Percentiles rank a stretch among this genome's conserved stretches.
These are phyloP conservation scores for Cladosporium sp. DNA, from an alignment of 2,329 filamentous ascomycete species.

Conservation along the genomic window DNA sequence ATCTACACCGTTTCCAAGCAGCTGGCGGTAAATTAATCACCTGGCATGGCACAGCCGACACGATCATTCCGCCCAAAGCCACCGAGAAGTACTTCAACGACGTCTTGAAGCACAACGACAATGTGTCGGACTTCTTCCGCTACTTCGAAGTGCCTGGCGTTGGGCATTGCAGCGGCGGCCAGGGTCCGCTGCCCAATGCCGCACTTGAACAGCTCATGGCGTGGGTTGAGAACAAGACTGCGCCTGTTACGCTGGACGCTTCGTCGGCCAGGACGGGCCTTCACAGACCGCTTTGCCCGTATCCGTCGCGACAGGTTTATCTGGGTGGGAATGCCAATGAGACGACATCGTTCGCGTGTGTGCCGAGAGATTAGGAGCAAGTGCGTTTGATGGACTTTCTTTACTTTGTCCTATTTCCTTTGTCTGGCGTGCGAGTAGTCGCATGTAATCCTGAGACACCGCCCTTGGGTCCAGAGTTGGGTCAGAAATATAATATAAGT, in stretches of 20 bases:
- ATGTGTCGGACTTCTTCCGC: constrained; percentile 33
- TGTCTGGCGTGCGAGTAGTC: neutral
- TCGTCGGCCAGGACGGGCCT: neutral
- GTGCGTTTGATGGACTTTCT: neutral
- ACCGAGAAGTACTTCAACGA: constrained; percentile 40
- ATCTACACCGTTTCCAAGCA: constrained; percentile 40
- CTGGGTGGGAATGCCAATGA: neutral
- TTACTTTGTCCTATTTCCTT: neutral
- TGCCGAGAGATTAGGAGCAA: neutral
- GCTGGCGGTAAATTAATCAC: constrained; percentile 45
- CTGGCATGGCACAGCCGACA: constrained; percentile 42
- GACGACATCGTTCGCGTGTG: neutral
- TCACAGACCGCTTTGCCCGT: neutral
- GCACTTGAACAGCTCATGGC: constrained; percentile 15
- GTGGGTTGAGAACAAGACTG: constrained; percentile 26
- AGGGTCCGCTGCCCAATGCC: constrained; percentile 22
- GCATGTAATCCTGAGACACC: too few species aligned
- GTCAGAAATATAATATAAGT: neutral
- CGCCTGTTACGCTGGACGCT: constrained; percentile 13
- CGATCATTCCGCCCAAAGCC: constrained; percentile 26
- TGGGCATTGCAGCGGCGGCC: constrained; percentile 34
- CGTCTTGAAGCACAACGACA: constrained; percentile 26
- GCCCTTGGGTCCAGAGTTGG: neutral
- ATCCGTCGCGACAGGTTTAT: neutral
- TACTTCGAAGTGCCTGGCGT: constrained; percentile 38